A percentile compares a stretch with the other conserved stretches of the same genome.
These are phyloP conservation scores for Falciphora oryzae DNA, from an alignment of 2,329 filamentous ascomycete genomes.

Conservation along the genomic window DNA sequence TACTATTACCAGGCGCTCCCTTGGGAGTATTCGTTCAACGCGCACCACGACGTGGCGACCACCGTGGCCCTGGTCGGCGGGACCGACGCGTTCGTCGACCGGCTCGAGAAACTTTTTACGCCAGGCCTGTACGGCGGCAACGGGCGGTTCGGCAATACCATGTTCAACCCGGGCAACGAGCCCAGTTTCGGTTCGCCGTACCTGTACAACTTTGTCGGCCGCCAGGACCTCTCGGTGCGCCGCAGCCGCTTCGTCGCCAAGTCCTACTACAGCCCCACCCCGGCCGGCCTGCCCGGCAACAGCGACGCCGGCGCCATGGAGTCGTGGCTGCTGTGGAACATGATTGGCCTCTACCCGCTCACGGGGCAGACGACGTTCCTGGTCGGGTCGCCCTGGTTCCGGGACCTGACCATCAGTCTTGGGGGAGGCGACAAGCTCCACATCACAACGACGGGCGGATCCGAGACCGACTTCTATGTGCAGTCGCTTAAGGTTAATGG, in stretches of 20 bases:
- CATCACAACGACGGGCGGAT: constrained; percentile 47
- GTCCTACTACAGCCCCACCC: constrained; percentile 49
- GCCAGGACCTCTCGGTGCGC: constrained; percentile 55
- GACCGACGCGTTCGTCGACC: constrained; percentile 42
- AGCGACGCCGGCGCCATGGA: constrained; percentile 70
- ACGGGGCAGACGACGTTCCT: constrained; percentile 65
- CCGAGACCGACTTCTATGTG: constrained; percentile 46
- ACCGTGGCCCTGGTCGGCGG: constrained; percentile 52
- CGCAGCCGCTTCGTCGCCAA: constrained; percentile 55
- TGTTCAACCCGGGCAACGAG: constrained; percentile 46
- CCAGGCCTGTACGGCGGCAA: constrained; percentile 37
- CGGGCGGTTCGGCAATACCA: constrained; percentile 42
- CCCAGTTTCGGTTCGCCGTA: constrained; percentile 63
- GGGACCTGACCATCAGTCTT: constrained; percentile 52
- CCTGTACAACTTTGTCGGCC: constrained; percentile 61
- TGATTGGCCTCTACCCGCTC: constrained; percentile 63
- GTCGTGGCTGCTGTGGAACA: constrained; percentile 62
- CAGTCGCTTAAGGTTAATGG: constrained; percentile 64
- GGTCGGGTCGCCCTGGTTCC: constrained; percentile 60
- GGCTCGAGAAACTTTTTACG: constrained; percentile 57
- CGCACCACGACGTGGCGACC: constrained; percentile 56
- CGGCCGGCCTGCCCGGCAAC: constrained; percentile 59
- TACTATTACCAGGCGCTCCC: constrained; percentile 51
- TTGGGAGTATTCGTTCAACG: constrained; percentile 63
- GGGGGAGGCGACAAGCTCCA: constrained; percentile 46